These are phyloP conservation scores for Magnolia sinica DNA, from an alignment of 164 flowering plant genomes.

Conservation along the genomic window DNA sequence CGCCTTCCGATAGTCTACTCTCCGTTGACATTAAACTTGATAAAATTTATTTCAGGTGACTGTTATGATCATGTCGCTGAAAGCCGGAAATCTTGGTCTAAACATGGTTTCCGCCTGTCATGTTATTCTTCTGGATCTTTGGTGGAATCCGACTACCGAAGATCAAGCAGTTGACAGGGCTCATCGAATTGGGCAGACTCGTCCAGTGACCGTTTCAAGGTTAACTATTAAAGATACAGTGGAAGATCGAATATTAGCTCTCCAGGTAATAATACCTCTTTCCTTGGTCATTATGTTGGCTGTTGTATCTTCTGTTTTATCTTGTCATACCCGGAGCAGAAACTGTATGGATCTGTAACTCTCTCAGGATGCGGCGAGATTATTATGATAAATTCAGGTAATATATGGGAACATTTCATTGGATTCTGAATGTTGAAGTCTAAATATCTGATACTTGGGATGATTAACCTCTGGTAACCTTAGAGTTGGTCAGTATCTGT, in stretches of 20 bases:
- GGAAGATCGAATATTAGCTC: conserved; percentile 87
- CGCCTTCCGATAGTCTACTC: background rate
- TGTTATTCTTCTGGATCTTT: conserved; percentile 88
- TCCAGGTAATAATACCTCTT: conserved; percentile 51
- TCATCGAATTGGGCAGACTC: conserved; percentile 96
- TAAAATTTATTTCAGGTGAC: conserved; percentile 50
- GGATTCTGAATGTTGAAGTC: too few relatives aligned
- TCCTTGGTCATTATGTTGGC: background rate
- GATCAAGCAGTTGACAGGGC: conserved; percentile 98
- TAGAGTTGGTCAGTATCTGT: background rate
- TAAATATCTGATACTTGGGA: too few relatives aligned
- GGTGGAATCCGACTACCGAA: conserved; percentile 99
- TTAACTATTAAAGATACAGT: conserved; percentile 81
- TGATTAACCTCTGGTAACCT: background rate
- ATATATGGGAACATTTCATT: too few relatives aligned
- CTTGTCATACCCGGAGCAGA: background rate
- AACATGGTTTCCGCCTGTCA: conserved; percentile 97
- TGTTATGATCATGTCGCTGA: conserved; percentile 95
- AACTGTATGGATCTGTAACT: background rate
- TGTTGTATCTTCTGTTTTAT: too few relatives aligned
- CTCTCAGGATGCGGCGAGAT: too few relatives aligned
- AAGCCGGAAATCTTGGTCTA: conserved; percentile 95
- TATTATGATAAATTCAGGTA: too few relatives aligned
- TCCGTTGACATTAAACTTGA: background rate
- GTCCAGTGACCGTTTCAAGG: conserved; percentile 84